A percentile compares a stretch with the other conserved stretches of the same genome.
Conservation (phyloP, 352 stramenopile species). For the Aphanomyces euteiches region DNA sequence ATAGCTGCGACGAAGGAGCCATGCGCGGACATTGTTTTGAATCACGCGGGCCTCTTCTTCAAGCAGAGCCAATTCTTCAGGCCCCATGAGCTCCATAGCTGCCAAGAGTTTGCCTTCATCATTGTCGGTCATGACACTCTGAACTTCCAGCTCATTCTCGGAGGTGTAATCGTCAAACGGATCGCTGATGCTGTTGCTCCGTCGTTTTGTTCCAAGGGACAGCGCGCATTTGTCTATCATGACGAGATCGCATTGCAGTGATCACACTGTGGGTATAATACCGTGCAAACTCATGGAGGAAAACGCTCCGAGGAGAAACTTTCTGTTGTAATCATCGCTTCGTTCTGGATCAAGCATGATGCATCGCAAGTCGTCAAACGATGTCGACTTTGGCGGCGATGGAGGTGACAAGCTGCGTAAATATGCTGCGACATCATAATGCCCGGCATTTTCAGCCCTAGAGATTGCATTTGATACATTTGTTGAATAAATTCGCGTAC, state of each 20-base stretch:
- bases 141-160: slow-evolving; percentile 68
- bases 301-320: slow-evolving; percentile 76
- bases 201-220: slow-evolving; percentile 72
- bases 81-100: slow-evolving; percentile 82
- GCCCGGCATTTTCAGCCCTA: slow-evolving; percentile 64
- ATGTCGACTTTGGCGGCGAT: slow-evolving; percentile 18
- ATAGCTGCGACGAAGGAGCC: slow-evolving; percentile 86
- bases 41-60: slow-evolving; percentile 85
- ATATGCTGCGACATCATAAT: slow-evolving; percentile 45
- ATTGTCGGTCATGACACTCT: slow-evolving; percentile 79
- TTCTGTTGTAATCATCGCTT: slow-evolving; percentile 80
- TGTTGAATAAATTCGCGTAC: not conserved
- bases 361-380: slow-evolving; percentile 2
- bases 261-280: not conserved
- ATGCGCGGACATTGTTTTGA: slow-evolving; percentile 81
- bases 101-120: slow-evolving; percentile 72
- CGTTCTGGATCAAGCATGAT: slow-evolving; percentile 36
- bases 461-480: not conserved
- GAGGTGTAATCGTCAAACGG: slow-evolving; percentile 42
- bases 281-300: slow-evolving; percentile 82
- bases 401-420: slow-evolving; percentile 35
- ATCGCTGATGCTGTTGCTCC: slow-evolving; percentile 58
- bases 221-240: slow-evolving; percentile 70
- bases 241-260: not conserved
- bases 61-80: slow-evolving; percentile 75